Conservation (phyloP, 441 rosid species). For the Populus hybrid region DNA sequence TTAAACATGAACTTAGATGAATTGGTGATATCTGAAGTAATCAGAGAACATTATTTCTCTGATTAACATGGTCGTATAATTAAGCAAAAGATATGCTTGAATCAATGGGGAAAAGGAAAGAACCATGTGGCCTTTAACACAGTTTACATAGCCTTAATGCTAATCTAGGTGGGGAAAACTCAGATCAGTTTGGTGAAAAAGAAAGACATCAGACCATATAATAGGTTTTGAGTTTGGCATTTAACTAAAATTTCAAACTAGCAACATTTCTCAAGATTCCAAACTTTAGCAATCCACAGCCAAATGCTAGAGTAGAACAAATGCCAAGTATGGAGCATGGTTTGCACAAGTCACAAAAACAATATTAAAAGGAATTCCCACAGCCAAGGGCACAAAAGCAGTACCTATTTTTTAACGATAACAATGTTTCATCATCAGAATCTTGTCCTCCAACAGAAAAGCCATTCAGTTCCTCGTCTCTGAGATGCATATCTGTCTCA, state of each 20-base stretch:
- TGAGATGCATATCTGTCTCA: constrained; percentile 38
- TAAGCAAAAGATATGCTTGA: background rate
- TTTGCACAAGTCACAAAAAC: background rate
- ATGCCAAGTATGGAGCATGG: background rate
- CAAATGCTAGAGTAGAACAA: constrained; percentile 10
- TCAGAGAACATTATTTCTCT: background rate
- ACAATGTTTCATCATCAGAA: constrained; percentile 66
- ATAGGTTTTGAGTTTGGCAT: background rate
- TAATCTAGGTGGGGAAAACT: background rate
- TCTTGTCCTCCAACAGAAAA: constrained; percentile 30
- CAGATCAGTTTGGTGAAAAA: background rate
- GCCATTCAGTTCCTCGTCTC: constrained; percentile 49
- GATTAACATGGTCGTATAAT: background rate
- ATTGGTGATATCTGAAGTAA: constrained; percentile 1
- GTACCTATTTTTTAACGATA: constrained; percentile 70
- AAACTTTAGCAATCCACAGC: constrained; percentile 2
- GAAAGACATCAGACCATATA: background rate
- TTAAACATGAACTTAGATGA: background rate
- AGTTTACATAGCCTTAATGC: background rate
- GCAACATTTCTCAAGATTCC: background rate
- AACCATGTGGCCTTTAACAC: background rate
- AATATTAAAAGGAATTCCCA: background rate
- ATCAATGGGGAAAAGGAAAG: background rate
- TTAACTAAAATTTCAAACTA: background rate
- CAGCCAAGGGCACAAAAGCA: constrained; percentile 7